Conservation (phyloP, 768 basidiomycete species). For the Collybiopsis confluens region DNA sequence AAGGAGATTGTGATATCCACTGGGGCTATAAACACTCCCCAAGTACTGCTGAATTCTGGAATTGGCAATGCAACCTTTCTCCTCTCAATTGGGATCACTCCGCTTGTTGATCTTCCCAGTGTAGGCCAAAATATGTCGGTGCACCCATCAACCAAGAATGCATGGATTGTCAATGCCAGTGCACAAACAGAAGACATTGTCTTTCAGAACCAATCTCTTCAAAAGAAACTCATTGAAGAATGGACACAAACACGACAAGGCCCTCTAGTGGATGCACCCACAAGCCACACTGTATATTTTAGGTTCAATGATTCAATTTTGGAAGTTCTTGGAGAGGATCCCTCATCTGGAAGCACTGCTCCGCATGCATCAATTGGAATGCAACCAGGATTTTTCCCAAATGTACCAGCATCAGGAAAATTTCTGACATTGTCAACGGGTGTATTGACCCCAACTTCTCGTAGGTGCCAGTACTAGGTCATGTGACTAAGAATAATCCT, state of each 20-base stretch:
- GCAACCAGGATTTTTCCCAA: not conserved
- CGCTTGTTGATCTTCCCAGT: slow-evolving; percentile 11
- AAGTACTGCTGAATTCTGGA: slow-evolving; percentile 15
- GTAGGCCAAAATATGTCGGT: slow-evolving; percentile 14
- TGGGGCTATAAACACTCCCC: slow-evolving; percentile 20
- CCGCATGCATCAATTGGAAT: slow-evolving; percentile 9
- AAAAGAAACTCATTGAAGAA: slow-evolving; percentile 16
- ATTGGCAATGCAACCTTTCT: slow-evolving; percentile 15
- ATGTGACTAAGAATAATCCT: too few relatives aligned
- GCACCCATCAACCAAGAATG: slow-evolving; percentile 1
- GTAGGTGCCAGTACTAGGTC: slow-evolving; percentile 4
- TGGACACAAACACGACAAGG: slow-evolving; percentile 23
- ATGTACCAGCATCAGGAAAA: slow-evolving; percentile 8
- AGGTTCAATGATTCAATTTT: slow-evolving; percentile 14
- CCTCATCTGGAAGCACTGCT: slow-evolving; percentile 16
- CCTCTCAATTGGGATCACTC: slow-evolving; percentile 1
- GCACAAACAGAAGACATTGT: slow-evolving; percentile 19
- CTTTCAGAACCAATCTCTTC: slow-evolving; percentile 19
- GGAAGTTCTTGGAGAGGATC: slow-evolving; percentile 15
- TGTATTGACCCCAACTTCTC: slow-evolving; percentile 12
- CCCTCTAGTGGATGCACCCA: slow-evolving; percentile 12
- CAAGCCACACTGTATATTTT: slow-evolving; percentile 6
- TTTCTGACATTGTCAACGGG: slow-evolving; percentile 2
- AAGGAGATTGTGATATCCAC: slow-evolving; percentile 23
- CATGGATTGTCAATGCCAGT: slow-evolving; percentile 10